Evolutionary conservation across 352 stramenopile species (phyloP).

Genomic region (Achlya hypogyna): DNA sequence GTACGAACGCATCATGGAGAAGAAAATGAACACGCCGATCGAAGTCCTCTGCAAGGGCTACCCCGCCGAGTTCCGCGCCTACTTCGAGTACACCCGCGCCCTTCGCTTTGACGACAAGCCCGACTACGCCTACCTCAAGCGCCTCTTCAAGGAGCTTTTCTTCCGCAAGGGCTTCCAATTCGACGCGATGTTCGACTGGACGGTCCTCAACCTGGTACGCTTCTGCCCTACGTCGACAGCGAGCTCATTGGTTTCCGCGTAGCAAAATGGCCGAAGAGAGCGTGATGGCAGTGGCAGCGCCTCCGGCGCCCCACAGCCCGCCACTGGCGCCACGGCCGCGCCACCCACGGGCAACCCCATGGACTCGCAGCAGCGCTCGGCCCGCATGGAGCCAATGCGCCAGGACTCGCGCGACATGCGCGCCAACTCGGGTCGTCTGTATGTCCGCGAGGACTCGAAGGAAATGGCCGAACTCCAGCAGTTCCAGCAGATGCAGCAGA

Average conservation of each 20-base stretch:
- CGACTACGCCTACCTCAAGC: slow-evolving; percentile 88
- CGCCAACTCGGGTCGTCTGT: slow-evolving; percentile 1
- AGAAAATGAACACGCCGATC: slow-evolving; percentile 78
- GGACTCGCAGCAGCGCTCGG: neutral
- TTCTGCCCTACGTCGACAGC: neutral
- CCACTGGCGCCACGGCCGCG: neutral
- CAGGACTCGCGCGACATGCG: slow-evolving; percentile 11
- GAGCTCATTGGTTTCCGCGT: neutral
- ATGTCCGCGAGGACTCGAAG: slow-evolving; percentile 17
- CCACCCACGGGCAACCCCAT: neutral
- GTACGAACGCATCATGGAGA: slow-evolving; percentile 93
- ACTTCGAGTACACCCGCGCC: slow-evolving; percentile 79
- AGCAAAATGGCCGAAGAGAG: slow-evolving; percentile 20
- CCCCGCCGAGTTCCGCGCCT: slow-evolving; percentile 38
- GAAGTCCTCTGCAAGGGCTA: slow-evolving; percentile 33
- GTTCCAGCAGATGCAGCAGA: slow-evolving; percentile 14
- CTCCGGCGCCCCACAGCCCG: neutral
- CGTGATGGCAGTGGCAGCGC: slow-evolving; percentile 8
- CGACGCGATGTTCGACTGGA: slow-evolving; percentile 15
- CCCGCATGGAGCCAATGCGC: neutral
- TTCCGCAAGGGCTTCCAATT: slow-evolving; percentile 15
- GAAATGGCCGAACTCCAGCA: slow-evolving; percentile 2
- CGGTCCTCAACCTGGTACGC: slow-evolving; percentile 2
- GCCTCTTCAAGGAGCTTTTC: slow-evolving; percentile 54
- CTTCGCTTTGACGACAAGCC: slow-evolving; percentile 93